These are phyloP conservation scores for Populus tremula DNA, from an alignment of 345 rosid species.

Conservation along the genomic window DNA sequence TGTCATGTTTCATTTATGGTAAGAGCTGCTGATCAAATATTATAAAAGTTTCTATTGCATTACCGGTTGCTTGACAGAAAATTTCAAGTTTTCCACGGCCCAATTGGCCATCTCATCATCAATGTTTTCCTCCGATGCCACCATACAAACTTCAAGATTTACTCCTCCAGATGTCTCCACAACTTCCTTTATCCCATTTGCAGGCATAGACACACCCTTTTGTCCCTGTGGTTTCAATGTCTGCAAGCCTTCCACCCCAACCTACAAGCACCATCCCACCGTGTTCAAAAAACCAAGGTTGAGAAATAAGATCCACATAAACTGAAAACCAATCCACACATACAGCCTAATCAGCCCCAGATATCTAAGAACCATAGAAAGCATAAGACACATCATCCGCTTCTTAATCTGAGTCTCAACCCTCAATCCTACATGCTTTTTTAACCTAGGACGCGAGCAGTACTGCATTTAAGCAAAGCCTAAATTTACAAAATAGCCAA, in stretches of 20 bases:
- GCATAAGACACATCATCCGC: background rate
- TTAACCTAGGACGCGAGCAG: background rate
- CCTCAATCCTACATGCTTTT: background rate
- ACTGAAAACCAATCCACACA: background rate
- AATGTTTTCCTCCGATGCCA: constrained; percentile 48
- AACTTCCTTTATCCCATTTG: constrained; percentile 60
- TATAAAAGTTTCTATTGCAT: constrained; percentile 21
- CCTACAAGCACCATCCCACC: constrained; percentile 42
- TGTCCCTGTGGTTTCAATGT: constrained; percentile 65
- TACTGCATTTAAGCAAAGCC: background rate
- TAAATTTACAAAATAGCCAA: background rate
- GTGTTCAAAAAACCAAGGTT: constrained; percentile 5
- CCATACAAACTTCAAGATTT: constrained; percentile 67
- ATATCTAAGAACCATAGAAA: background rate
- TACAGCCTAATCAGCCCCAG: background rate
- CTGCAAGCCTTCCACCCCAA: constrained; percentile 79
- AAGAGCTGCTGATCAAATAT: constrained; percentile 15
- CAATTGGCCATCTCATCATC: constrained; percentile 60
- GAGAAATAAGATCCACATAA: background rate
- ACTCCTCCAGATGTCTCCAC: constrained; percentile 58
- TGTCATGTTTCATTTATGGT: background rate
- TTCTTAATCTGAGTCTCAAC: background rate
- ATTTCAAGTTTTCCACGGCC: constrained; percentile 78
- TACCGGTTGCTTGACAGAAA: constrained; percentile 92
- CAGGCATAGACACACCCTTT: constrained; percentile 33